Conservation (phyloP, 306 rosid species). For the Mimosa pudica region DNA sequence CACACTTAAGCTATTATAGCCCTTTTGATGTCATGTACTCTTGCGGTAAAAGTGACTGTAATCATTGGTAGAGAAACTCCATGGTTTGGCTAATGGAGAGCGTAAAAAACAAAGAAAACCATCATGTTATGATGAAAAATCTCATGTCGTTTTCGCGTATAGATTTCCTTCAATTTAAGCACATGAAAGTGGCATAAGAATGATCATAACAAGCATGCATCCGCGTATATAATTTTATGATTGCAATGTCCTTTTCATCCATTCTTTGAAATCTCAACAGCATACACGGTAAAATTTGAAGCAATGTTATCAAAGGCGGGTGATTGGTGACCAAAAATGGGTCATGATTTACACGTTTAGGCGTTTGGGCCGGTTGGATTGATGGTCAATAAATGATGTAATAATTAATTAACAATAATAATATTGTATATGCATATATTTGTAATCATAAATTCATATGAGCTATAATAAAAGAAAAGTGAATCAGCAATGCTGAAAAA, state of each 20-base stretch:
- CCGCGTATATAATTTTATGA: constrained; percentile 34
- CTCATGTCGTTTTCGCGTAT: constrained; percentile 39
- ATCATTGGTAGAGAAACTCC: constrained; percentile 33
- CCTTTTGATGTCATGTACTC: constrained; percentile 32
- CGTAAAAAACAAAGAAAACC: not conserved
- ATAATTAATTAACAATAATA: no score
- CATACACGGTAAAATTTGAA: no score
- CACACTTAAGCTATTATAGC: constrained; percentile 3
- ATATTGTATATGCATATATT: no score
- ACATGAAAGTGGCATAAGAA: constrained; percentile 31
- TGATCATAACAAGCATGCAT: constrained; percentile 30
- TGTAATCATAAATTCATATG: no score
- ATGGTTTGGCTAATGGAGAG: constrained; percentile 24
- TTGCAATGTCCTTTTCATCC: not conserved
- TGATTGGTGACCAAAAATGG: no score
- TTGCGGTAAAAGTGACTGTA: constrained; percentile 29
- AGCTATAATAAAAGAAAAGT: no score
- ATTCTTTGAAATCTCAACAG: not conserved
- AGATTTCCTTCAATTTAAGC: constrained; percentile 30
- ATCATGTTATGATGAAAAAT: constrained; percentile 38
- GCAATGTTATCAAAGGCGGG: no score
- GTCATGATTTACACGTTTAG: no score
- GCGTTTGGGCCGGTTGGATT: no score
- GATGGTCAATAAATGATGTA: no score
- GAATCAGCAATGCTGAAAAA: no score